phyloP scores from a whole-genome alignment of 23 red algal species.

The Gracilaria domingensis region DNA sequence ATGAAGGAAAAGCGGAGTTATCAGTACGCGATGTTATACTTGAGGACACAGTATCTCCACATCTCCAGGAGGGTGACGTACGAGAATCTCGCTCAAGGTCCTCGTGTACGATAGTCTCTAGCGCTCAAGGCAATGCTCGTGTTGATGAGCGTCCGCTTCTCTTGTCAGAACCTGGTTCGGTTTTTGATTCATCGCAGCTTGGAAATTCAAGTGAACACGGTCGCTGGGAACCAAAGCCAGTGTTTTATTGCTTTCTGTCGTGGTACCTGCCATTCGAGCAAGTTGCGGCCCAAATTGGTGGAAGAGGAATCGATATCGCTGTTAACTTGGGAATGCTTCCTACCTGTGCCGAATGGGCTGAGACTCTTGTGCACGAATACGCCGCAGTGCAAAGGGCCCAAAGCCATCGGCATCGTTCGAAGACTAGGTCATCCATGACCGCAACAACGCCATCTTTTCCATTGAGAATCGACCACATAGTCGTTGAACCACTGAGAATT shows the following conservation, averaged over 20 bases:
- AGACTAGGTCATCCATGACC: neutral
- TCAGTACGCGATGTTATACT: constrained; percentile 37
- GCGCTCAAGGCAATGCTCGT: neutral
- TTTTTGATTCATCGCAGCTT: neutral
- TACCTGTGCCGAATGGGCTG: constrained; percentile 27
- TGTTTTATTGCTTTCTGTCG: constrained; percentile 18
- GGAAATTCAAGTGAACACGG: neutral
- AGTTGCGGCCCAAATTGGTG: constrained; percentile 32
- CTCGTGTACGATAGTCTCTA: neutral
- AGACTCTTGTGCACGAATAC: constrained; percentile 2
- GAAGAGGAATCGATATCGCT: constrained; percentile 32
- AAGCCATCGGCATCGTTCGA: neutral
- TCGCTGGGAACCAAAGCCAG: neutral
- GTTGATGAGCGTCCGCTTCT: neutral
- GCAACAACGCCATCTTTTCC: neutral
- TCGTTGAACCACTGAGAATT: constrained; percentile 37
- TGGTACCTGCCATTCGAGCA: constrained; percentile 50
- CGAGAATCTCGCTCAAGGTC: constrained; percentile 21
- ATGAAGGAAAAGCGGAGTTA: constrained; percentile 26
- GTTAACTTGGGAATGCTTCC: constrained; percentile 48
- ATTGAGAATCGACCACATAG: constrained; percentile 46
- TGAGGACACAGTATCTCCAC: constrained; percentile 60
- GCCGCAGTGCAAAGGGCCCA: constrained; percentile 26
- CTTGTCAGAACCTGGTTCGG: neutral
- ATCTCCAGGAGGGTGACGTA: constrained; percentile 14